These are phyloP conservation scores for Boeremia lycopersici DNA, from an alignment of 2,329 filamentous ascomycete genomes.

Conservation along the genomic window DNA sequence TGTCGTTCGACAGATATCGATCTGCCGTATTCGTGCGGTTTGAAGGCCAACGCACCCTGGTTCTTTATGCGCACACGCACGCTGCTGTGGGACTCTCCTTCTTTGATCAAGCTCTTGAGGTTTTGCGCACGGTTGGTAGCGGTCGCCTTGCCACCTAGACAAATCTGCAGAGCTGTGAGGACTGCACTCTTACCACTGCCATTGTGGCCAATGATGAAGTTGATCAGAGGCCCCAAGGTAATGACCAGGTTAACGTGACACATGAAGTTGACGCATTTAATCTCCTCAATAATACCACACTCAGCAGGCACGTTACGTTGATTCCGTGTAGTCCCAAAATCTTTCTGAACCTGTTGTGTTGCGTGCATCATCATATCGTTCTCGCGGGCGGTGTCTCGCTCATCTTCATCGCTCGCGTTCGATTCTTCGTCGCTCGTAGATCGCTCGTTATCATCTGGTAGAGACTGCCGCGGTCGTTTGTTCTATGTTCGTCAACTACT, in stretches of 20 bases:
- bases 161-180: slow-evolving; percentile 88
- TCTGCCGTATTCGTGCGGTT: slow-evolving; percentile 79
- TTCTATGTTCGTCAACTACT: slow-evolving; percentile 30
- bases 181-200: slow-evolving; percentile 98
- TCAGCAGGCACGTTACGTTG: slow-evolving; percentile 72
- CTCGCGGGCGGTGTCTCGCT: slow-evolving; percentile 24
- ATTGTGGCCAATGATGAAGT: slow-evolving; percentile 97
- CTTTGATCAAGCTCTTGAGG: slow-evolving; percentile 88
- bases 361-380: slow-evolving; percentile 33
- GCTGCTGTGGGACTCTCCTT: slow-evolving; percentile 73
- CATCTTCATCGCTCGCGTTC: slow-evolving; percentile 21
- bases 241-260: slow-evolving; percentile 84
- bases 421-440: slow-evolving; percentile 22
- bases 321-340: slow-evolving; percentile 27
- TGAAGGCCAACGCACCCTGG: slow-evolving; percentile 81
- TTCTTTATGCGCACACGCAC: slow-evolving; percentile 91
- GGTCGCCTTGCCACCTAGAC: slow-evolving; percentile 91
- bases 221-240: slow-evolving; percentile 89
- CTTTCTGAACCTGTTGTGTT: slow-evolving; percentile 39
- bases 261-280: slow-evolving; percentile 94
- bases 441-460: slow-evolving; percentile 28
- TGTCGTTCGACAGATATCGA: slow-evolving; percentile 90
- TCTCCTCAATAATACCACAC: slow-evolving; percentile 84
- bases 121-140: slow-evolving; percentile 90
- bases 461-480: slow-evolving; percentile 39